Percentiles rank a stretch among this genome's conserved stretches.
Evolutionary conservation across 176 grass and related monocot genomes (phyloP).

Genomic region (maize (Zea mays)): DNA sequence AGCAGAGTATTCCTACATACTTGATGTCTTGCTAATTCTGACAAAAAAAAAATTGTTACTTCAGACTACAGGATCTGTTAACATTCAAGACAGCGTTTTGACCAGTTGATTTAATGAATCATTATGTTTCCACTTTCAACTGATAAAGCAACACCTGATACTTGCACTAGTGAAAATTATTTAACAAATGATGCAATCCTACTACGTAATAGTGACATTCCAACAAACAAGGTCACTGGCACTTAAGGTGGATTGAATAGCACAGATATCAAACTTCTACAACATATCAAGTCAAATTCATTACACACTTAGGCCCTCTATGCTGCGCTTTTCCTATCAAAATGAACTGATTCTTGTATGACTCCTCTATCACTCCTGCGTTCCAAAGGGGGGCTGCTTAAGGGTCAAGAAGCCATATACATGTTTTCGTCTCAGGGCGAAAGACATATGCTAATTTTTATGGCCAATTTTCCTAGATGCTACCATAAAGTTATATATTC

Average conservation of each 20-base stretch:
- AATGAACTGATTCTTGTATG: no score
- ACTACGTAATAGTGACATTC: background rate
- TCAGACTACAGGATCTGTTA: background rate
- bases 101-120: background rate
- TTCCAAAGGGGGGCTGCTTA: no score
- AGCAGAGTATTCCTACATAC: background rate
- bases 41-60: background rate
- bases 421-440: background rate
- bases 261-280: background rate
- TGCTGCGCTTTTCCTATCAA: no score
- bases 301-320: background rate
- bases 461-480: background rate
- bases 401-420: background rate
- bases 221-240: background rate
- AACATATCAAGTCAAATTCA: background rate
- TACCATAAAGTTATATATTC: background rate
- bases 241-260: background rate
- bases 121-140: background rate
- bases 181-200: background rate
- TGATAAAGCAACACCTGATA: background rate
- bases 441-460: background rate
- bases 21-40: background rate
- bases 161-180: background rate
- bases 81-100: background rate
- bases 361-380: no score